Evolutionary conservation across 2,329 filamentous ascomycete genomes (phyloP).

Genomic region (Xylaria sp.): DNA sequence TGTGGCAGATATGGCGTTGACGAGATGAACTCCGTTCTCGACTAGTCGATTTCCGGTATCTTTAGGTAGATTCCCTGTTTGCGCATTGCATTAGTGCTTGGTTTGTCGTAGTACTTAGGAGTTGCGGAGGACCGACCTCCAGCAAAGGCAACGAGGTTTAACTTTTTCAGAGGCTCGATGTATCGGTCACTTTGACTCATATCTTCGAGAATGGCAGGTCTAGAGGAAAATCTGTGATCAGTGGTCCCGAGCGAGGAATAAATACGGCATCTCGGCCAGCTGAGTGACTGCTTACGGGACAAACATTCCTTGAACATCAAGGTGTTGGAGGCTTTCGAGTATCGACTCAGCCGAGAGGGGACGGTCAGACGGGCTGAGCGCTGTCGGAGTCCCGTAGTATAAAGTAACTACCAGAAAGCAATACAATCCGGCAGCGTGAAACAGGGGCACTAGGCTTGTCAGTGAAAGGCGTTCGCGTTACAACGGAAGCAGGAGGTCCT

Average conservation of each 20-base stretch:
- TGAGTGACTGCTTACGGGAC: slow-evolving; percentile 29
- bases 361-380: slow-evolving; percentile 31
- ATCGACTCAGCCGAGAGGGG: slow-evolving; percentile 34
- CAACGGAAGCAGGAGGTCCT: background rate
- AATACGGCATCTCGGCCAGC: background rate
- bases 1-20: slow-evolving; percentile 49
- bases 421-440: slow-evolving; percentile 38
- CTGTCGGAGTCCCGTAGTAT: slow-evolving; percentile 31
- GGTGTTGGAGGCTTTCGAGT: slow-evolving; percentile 29
- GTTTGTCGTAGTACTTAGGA: background rate
- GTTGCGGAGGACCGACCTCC: slow-evolving; percentile 43
- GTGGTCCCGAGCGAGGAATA: background rate
- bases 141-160: slow-evolving; percentile 45
- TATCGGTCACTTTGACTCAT: slow-evolving; percentile 45
- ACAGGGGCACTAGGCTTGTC: slow-evolving; percentile 37
- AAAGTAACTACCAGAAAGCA: slow-evolving; percentile 26
- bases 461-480: background rate
- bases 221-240: slow-evolving; percentile 25
- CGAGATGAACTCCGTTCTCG: slow-evolving; percentile 42
- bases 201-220: slow-evolving; percentile 51
- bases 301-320: slow-evolving; percentile 26
- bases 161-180: slow-evolving; percentile 40
- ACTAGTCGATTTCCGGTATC: slow-evolving; percentile 48
- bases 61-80: slow-evolving; percentile 44
- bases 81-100: background rate